These are phyloP conservation scores for Scortechinia acanthostroma DNA, from an alignment of 2,329 filamentous ascomycete genomes.

Conservation along the genomic window DNA sequence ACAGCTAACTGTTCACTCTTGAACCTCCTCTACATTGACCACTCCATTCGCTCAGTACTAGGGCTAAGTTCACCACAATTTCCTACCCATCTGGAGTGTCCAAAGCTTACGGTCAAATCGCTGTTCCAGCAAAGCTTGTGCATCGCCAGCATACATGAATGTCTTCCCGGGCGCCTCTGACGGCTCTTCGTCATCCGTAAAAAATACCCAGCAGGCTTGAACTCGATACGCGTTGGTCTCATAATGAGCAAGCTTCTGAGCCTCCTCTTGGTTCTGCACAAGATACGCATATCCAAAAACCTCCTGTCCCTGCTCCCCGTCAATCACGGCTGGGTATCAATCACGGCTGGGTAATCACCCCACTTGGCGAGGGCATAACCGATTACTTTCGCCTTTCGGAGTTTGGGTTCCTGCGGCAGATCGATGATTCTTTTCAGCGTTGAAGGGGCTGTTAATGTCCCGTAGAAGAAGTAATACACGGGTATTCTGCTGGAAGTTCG, in stretches of 20 bases:
- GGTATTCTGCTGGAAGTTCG: background rate
- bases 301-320: conserved; percentile 5
- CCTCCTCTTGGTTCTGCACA: conserved; percentile 8
- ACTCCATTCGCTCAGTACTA: no score
- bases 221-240: conserved; percentile 10
- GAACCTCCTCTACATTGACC: no score
- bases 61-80: conserved; percentile 4
- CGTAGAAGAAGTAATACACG: background rate
- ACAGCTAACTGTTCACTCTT: no score
- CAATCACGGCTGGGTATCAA: conserved; percentile 4
- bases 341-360: background rate
- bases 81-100: conserved; percentile 10
- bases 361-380: background rate
- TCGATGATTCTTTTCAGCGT: background rate
- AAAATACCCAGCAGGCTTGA: conserved; percentile 7
- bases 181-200: conserved; percentile 7
- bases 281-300: conserved; percentile 9
- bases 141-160: conserved; percentile 16
- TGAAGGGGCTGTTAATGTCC: background rate
- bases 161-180: conserved; percentile 9
- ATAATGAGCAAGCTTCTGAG: conserved; percentile 9
- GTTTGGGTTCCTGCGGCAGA: background rate
- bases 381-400: background rate
- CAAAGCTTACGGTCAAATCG: conserved; percentile 13
- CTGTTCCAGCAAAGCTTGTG: conserved; percentile 9